phyloP scores from a whole-genome alignment of 2,329 filamentous ascomycete genomes.

The Teratosphaeriaceae sp. region DNA sequence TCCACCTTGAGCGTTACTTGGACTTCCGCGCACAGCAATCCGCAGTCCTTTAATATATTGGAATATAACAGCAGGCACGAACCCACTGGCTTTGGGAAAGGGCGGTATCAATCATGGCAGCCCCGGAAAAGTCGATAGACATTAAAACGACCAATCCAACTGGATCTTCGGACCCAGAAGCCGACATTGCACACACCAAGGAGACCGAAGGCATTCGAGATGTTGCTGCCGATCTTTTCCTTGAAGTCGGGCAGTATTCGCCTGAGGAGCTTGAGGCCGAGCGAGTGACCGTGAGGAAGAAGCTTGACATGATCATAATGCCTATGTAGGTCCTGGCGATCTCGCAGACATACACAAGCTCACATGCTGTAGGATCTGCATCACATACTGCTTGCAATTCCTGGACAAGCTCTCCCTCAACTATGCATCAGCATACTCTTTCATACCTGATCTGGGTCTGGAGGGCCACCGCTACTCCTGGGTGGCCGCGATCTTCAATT shows the following conservation, averaged over 20 bases:
- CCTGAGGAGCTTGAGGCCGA: constrained; percentile 39
- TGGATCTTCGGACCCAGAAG: no score
- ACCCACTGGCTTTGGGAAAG: no score
- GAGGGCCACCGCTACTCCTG: constrained; percentile 10
- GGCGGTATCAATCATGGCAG: no score
- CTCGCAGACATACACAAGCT: not conserved
- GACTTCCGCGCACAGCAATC: no score
- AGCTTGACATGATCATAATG: constrained; percentile 43
- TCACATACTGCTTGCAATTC: constrained; percentile 34
- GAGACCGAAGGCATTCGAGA: constrained; percentile 21
- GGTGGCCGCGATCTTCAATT: constrained; percentile 37
- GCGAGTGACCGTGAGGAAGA: constrained; percentile 34
- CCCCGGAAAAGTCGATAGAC: no score
- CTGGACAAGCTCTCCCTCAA: constrained; percentile 18
- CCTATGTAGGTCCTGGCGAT: constrained; percentile 26
- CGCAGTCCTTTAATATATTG: no score
- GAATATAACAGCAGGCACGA: no score
- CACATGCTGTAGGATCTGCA: constrained; percentile 33
- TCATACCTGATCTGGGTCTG: constrained; percentile 10
- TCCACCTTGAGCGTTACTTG: no score
- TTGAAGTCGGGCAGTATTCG: constrained; percentile 38
- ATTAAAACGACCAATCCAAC: no score
- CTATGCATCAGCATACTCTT: constrained; percentile 6
- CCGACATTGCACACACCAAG: no score
- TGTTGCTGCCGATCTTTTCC: constrained; percentile 41